Evolutionary conservation across 257 asterid species (phyloP), one percentile per base, ranked within the genome.

Genomic region (Perilla frutescens): DNA sequence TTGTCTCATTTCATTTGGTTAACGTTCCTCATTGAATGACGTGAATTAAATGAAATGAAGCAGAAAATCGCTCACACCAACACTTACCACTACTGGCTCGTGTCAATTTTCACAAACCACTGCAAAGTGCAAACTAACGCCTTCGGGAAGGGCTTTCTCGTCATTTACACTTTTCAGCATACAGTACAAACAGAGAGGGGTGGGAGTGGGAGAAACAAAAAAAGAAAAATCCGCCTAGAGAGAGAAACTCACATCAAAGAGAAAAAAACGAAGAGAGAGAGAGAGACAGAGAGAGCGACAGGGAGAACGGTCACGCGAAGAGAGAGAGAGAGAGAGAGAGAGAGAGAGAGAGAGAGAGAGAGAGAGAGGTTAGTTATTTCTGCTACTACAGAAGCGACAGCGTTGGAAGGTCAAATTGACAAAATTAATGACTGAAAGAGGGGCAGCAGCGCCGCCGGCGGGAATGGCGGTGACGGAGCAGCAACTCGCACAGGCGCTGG

Each of bases 401-500:
- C 47, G 47, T 65, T 36, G 64, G 65, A 56, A 56, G 57, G 32
- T 47, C 37, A 9, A 43, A 8, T 32, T 40, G 79, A 34, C 7
- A 32, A 29, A 29, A 65, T 54, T 69, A 3, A 83, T 86, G 82
- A 78, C 69, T 68, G 92, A 86, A 20, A 70, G 77, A 61, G 77
- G 77, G 31, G 75, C 82, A 41, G 74, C 82, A 50, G 48, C 75
- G 20, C 63, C 81, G 75, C 61, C 81, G 78, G 68, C 70, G 63
- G 70, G 31, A 48, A 34, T 62, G 82, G 77, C 15, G 81, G 89
- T 77, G 78, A 79, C 88, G 50, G 92, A 88, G 73, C 89, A 81
- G 36, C 81, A 87, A 56, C 84, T 88, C 41, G 90, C 83, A 34
- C 85, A 79, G 83, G 92, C 87, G 8, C 66, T 90, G 73, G 66